Percentiles rank a stretch among this genome's conserved stretches.
Conservation (phyloP, 805 yeast genomes). For the Starmera pachycereana region DNA sequence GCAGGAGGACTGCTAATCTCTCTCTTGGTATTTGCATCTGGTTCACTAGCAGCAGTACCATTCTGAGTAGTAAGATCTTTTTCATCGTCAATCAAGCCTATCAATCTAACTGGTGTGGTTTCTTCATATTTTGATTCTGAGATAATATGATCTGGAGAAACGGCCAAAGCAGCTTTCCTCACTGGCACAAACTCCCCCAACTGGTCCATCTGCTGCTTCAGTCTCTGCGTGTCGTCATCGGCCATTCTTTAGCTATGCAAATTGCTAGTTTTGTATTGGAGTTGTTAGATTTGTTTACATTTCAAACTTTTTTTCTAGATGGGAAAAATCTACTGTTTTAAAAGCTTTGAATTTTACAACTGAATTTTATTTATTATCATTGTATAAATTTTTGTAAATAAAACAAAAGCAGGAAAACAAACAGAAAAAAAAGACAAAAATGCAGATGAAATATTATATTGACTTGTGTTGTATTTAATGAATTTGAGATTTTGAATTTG, state of each 20-base stretch:
- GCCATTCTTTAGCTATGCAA: too few relatives aligned
- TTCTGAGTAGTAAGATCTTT: neutral
- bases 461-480: too few relatives aligned
- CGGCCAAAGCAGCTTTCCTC: slow-evolving; percentile 8
- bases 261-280: too few relatives aligned
- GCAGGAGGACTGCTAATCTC: neutral
- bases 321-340: neutral
- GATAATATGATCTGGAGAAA: slow-evolving; percentile 4
- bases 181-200: slow-evolving; percentile 13
- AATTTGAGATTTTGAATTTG: too few relatives aligned
- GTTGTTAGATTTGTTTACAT: too few relatives aligned
- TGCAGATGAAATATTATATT: neutral
- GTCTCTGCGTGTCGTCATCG: too few relatives aligned
- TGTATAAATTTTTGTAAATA: neutral
- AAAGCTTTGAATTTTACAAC: neutral
- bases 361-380: neutral
- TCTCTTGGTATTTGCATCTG: neutral
- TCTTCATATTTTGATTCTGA: neutral
- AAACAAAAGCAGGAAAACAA: neutral
- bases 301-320: neutral
- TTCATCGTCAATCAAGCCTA: neutral
- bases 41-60: neutral
- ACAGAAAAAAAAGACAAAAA: neutral
- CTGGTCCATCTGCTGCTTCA: slow-evolving; percentile 8
- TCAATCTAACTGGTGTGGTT: neutral